These are phyloP conservation scores for Histomonas meleagridis DNA, from an alignment of 208 protist species.

Conservation along the genomic window DNA sequence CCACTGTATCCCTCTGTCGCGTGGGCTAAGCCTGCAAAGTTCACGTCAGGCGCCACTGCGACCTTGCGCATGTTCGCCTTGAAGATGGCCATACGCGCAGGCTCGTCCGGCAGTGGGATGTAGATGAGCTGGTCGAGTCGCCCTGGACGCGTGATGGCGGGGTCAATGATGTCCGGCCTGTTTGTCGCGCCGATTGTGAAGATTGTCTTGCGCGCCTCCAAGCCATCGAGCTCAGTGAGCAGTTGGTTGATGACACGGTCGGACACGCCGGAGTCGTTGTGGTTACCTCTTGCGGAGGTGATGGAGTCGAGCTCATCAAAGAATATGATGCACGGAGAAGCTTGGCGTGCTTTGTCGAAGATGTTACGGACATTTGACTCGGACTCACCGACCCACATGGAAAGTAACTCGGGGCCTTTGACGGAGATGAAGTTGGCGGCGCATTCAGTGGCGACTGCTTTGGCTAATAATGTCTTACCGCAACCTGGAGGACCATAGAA, in stretches of 20 bases:
- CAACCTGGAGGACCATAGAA: conserved; percentile 94
- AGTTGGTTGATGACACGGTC: conserved; percentile 64
- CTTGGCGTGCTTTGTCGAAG: conserved; percentile 77
- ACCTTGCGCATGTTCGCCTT: not conserved
- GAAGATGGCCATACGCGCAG: conserved; percentile 85
- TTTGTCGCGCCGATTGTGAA: conserved; percentile 99
- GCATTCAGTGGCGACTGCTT: conserved; percentile 92
- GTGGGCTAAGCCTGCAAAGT: conserved; percentile 82
- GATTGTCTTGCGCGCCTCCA: conserved; percentile 93
- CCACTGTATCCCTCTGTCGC: conserved; percentile 93
- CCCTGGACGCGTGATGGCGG: conserved; percentile 93
- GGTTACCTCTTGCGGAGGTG: conserved; percentile 55
- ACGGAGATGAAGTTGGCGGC: conserved; percentile 99
- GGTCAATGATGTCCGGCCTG: conserved; percentile 98
- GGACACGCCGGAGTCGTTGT: conserved; percentile 65
- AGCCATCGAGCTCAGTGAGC: conserved; percentile 61
- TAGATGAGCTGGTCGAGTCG: conserved; percentile 89
- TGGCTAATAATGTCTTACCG: conserved; percentile 91
- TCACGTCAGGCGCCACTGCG: conserved; percentile 69
- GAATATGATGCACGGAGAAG: conserved; percentile 62
- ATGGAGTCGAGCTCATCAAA: conserved; percentile 67
- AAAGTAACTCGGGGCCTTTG: conserved; percentile 79
- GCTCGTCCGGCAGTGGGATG: conserved; percentile 96
- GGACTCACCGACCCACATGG: conserved; percentile 64
- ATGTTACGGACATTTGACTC: conserved; percentile 63